A percentile compares a stretch with the other conserved stretches of the same genome.
Conservation (phyloP, 345 rosid species). For the Populus nigra region DNA sequence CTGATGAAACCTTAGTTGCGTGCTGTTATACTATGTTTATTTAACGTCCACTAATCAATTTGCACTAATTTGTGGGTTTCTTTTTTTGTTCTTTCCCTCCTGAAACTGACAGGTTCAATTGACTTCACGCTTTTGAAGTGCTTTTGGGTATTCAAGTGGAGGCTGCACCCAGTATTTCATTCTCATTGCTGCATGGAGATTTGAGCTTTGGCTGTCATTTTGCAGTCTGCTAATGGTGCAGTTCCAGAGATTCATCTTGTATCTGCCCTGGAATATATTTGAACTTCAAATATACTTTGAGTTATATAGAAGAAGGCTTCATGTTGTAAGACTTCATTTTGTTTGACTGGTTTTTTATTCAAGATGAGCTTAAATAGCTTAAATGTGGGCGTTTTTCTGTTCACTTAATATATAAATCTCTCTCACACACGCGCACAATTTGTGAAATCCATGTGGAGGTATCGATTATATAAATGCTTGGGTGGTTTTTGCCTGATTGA, state of each 20-base stretch:
- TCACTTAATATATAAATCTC: neutral
- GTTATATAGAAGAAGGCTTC: slow-evolving; percentile 14
- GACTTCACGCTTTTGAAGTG: neutral
- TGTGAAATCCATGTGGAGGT: too few relatives aligned
- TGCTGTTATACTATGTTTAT: neutral
- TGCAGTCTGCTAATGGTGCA: neutral
- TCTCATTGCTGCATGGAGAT: neutral
- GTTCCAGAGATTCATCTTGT: neutral
- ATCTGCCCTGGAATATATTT: neutral
- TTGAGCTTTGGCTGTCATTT: neutral
- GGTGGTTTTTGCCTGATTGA: too few relatives aligned
- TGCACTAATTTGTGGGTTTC: neutral
- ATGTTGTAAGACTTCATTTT: slow-evolving; percentile 13
- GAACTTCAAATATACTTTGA: slow-evolving; percentile 5
- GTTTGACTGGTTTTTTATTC: neutral
- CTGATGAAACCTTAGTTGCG: too few relatives aligned
- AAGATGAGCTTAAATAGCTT: slow-evolving; percentile 14
- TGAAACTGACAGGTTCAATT: slow-evolving; percentile 8
- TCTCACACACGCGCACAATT: too few relatives aligned
- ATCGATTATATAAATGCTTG: too few relatives aligned
- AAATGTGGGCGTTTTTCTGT: neutral
- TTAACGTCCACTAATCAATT: neutral
- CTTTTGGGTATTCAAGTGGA: slow-evolving; percentile 6
- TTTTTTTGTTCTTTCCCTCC: neutral
- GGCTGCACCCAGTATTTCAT: neutral